phyloP scores from a whole-genome alignment of 352 stramenopile species.

The Peronospora tabacina region DNA sequence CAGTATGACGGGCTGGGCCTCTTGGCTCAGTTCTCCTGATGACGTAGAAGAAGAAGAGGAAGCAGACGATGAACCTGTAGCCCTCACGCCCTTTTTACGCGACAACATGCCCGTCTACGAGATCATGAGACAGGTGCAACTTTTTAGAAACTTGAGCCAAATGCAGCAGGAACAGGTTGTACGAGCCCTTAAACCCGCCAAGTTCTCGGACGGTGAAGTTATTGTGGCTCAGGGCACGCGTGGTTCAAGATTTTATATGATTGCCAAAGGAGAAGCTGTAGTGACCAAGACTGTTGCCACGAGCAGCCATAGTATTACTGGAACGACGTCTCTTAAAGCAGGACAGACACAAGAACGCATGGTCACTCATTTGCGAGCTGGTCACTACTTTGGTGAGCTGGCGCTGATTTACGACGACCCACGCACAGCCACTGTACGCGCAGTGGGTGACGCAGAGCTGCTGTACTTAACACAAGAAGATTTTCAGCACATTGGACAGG shows the following conservation, averaged over 20 bases:
- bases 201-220: slow-evolving; percentile 75
- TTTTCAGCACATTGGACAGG: slow-evolving; percentile 81
- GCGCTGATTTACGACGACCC: slow-evolving; percentile 89
- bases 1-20: slow-evolving; percentile 48
- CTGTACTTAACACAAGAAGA: slow-evolving; percentile 82
- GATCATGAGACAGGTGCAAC: slow-evolving; percentile 82
- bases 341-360: slow-evolving; percentile 64
- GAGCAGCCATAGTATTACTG: slow-evolving; percentile 30
- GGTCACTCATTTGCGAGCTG: slow-evolving; percentile 84
- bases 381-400: slow-evolving; percentile 91
- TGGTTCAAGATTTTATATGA: slow-evolving; percentile 87
- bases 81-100: slow-evolving; percentile 62
- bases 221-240: slow-evolving; percentile 84
- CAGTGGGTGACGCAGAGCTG: slow-evolving; percentile 70
- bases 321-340: slow-evolving; percentile 23
- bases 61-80: slow-evolving; percentile 54
- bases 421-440: slow-evolving; percentile 70
- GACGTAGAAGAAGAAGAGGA: slow-evolving; percentile 62
- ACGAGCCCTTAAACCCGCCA: slow-evolving; percentile 71
- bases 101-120: slow-evolving; percentile 86
- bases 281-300: slow-evolving; percentile 62
- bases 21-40: slow-evolving; percentile 62
- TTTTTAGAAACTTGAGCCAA: slow-evolving; percentile 82
- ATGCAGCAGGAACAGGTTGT: slow-evolving; percentile 86
- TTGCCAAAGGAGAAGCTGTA: slow-evolving; percentile 81